Base-by-base conservation (phyloP, 139 green algal genomes). In the Chlorokybus atmophyticus region DNA sequence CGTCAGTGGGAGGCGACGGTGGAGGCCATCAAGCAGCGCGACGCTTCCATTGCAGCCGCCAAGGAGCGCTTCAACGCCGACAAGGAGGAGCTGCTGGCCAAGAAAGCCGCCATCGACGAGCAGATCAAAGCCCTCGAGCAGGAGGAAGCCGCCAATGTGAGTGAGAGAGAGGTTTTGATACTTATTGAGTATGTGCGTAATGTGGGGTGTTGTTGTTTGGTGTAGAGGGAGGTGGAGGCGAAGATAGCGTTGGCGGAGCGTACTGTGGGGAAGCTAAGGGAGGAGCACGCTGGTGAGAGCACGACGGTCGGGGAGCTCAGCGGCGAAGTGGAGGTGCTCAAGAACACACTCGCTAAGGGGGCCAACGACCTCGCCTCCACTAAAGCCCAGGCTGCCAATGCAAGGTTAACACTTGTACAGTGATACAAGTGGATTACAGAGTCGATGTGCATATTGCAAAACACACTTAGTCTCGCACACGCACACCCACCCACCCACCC, bases 1-100 rank as follows among this genome's bases (percentile, higher is more conserved):
- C 50, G 47, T 35, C 85, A 93, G 71, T 93, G 85, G 85, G 85
- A 94, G 44, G 78, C 83, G 52, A 80, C 85, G 6, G 56, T 86
- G 48, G 75, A 82, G 35, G 74, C 71, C 6, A 84, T 93, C 73
- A 57, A 60, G n/a, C 55, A 68, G 42, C 68, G 79, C 0, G 85
- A 93, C 56, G 65, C 66, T 0, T 70, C 68, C 6, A 85, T 91
- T 8, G 63, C 75, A 47, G 69, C 65, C 4, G 64, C 76, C 10
- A 64, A 48, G 21, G 52, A 67, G 47, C 42, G 61, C 47, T 87
- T 85, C 59, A 68, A 80, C 3, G 60, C 73, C 41, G 48, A 56
- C 25, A 80, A 79, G 55, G 55, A 50, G 23, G 51, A 62, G 30
- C 53, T 90, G 29, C 59, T 72, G 19, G 54, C 83, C 60, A 52